Conservation (phyloP, 805 yeast genomes). For the Candida coquimbonensis region DNA sequence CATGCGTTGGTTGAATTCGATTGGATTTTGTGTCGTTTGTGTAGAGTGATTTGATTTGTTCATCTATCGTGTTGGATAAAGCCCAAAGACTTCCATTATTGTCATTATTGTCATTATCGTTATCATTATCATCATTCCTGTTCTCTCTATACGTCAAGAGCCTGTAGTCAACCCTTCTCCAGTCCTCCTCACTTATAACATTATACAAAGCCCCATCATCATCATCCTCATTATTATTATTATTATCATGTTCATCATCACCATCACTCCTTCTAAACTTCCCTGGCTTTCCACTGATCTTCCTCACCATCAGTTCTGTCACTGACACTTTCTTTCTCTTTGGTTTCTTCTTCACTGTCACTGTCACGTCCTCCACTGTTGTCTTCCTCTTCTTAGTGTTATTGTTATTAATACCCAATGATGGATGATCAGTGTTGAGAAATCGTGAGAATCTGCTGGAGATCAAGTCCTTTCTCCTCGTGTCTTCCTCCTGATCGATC, state of each 20-base stretch:
- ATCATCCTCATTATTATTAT: not conserved
- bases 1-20: not conserved
- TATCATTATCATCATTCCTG: not conserved
- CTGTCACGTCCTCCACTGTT: not conserved
- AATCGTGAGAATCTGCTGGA: not conserved
- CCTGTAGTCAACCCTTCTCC: constrained; percentile 2
- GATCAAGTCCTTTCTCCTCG: no score
- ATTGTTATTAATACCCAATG: not conserved
- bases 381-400: not conserved
- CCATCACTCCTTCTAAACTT: not conserved
- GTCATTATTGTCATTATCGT: not conserved
- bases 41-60: not conserved
- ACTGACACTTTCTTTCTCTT: constrained; percentile 4
- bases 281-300: constrained; percentile 7
- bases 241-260: not conserved
- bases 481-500: constrained; percentile 6
- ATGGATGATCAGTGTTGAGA: not conserved
- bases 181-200: constrained; percentile 1
- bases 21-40: not conserved
- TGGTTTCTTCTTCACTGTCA: not conserved
- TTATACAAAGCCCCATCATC: not conserved
- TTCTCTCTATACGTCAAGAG: not conserved
- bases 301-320: constrained; percentile 3
- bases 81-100: not conserved
- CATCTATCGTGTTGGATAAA: not conserved